A percentile compares a stretch with the other conserved stretches of the same genome.
These are phyloP conservation scores for Drechslerella coelobrocha DNA, from an alignment of 2,329 filamentous ascomycete species.

Conservation along the genomic window DNA sequence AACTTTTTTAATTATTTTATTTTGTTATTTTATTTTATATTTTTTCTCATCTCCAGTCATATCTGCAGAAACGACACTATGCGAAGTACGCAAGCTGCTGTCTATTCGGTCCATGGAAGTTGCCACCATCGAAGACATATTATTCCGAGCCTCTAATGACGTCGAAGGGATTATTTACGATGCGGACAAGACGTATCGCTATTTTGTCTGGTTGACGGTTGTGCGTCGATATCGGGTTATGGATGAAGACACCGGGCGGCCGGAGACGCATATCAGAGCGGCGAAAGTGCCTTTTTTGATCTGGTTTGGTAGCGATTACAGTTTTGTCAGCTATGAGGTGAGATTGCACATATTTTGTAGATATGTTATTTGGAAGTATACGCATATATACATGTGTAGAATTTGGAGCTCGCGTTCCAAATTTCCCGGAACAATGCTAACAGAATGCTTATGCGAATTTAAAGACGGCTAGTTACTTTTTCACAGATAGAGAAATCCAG, in stretches of 20 bases:
- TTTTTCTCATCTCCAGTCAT: too few species aligned
- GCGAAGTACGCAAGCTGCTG: too few species aligned
- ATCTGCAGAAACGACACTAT: too few species aligned
- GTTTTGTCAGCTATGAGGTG: constrained; percentile 37
- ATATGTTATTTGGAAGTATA: too few species aligned
- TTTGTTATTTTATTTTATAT: too few species aligned
- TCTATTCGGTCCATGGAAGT: too few species aligned
- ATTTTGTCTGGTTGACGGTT: constrained; percentile 38
- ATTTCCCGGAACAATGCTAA: neutral
- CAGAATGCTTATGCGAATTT: neutral
- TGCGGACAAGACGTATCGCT: constrained; percentile 24
- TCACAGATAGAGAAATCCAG: constrained; percentile 13
- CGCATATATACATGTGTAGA: neutral
- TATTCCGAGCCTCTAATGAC: neutral
- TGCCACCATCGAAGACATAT: constrained; percentile 7
- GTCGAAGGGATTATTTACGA: constrained; percentile 33
- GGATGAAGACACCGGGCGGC: neutral
- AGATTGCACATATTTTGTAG: neutral
- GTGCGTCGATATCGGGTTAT: constrained; percentile 10
- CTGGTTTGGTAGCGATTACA: constrained; percentile 31
- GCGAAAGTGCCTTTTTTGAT: constrained; percentile 41
- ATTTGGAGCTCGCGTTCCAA: neutral
- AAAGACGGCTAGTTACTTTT: constrained; percentile 15
- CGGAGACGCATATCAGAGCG: neutral
- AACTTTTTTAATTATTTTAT: too few species aligned